Conservation (phyloP, 345 rosid genomes). For the Pugionium cornutum region DNA sequence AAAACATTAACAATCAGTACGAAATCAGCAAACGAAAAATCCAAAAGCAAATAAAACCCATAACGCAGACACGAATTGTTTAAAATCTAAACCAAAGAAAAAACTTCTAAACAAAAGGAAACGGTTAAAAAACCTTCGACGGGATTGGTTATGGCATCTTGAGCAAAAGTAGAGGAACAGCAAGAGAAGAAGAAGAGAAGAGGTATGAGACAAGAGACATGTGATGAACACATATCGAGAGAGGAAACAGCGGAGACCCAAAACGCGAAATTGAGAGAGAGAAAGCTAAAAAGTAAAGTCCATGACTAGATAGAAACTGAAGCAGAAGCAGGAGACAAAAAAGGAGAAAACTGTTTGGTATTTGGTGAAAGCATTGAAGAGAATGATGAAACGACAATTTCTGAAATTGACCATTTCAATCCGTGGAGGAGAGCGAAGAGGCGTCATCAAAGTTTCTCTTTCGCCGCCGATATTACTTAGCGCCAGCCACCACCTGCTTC, state of each 20-base stretch:
- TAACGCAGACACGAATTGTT: background rate
- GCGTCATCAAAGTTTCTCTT: slow-evolving; percentile 17
- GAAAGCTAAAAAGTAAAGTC: slow-evolving; percentile 21
- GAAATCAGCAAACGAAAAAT: background rate
- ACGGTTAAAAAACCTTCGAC: slow-evolving; percentile 55
- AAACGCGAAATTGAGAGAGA: slow-evolving; percentile 12
- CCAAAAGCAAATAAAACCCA: slow-evolving; percentile 16
- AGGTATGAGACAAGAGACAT: slow-evolving; percentile 21
- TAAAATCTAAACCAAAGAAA: background rate
- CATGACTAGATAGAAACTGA: slow-evolving; percentile 19
- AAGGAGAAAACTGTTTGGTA: slow-evolving; percentile 24
- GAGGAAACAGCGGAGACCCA: slow-evolving; percentile 22
- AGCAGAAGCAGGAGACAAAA: slow-evolving; percentile 14
- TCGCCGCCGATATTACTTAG: slow-evolving; percentile 30
- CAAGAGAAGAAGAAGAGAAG: slow-evolving; percentile 17
- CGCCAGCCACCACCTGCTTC: slow-evolving; percentile 13
- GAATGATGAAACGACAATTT: slow-evolving; percentile 14
- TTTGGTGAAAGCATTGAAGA: slow-evolving; percentile 36
- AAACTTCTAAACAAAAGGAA: background rate
- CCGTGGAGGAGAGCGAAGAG: slow-evolving; percentile 1
- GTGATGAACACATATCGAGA: slow-evolving; percentile 32
- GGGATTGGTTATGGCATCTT: slow-evolving; percentile 56
- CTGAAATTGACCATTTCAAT: slow-evolving; percentile 31
- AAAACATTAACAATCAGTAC: slow-evolving; percentile 6
- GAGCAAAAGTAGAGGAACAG: slow-evolving; percentile 47